A percentile compares a stretch with the other conserved stretches of the same genome.
Conservation (phyloP, 176 grass and related monocot species). For the Tillandsia fasciculata region DNA sequence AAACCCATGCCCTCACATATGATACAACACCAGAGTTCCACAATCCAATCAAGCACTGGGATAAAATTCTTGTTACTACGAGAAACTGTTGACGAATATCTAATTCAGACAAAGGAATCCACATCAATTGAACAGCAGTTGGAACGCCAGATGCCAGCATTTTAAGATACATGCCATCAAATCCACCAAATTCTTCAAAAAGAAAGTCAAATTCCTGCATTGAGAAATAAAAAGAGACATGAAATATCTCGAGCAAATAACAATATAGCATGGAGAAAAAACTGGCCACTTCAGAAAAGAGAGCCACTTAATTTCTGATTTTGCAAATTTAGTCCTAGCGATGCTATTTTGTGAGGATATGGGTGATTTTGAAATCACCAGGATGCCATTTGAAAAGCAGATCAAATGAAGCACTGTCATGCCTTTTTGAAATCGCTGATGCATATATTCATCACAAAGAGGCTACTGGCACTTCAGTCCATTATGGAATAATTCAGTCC, state of each 20-base stretch:
- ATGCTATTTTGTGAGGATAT: too few relatives aligned
- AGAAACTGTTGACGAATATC: conserved; percentile 22
- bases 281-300: too few relatives aligned
- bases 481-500: too few relatives aligned
- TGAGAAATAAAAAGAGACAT: neutral
- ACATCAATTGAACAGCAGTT: conserved; percentile 33
- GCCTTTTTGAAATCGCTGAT: too few relatives aligned
- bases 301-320: too few relatives aligned
- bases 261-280: neutral
- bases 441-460: too few relatives aligned
- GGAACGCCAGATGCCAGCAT: conserved; percentile 31
- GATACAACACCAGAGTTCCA: conserved; percentile 17
- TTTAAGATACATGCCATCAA: conserved; percentile 29
- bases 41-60: conserved; percentile 13
- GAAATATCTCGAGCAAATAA: neutral
- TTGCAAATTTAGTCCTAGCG: too few relatives aligned
- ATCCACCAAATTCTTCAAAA: conserved; percentile 30
- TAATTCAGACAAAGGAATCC: conserved; percentile 24
- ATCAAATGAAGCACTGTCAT: too few relatives aligned
- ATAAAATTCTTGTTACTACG: conserved; percentile 8
- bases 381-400: too few relatives aligned
- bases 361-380: too few relatives aligned
- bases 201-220: conserved; percentile 29
- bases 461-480: too few relatives aligned
- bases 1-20: conserved; percentile 11